Conservation (phyloP, 805 yeast genomes). For the Vanderwaltozyma tropicalis region DNA sequence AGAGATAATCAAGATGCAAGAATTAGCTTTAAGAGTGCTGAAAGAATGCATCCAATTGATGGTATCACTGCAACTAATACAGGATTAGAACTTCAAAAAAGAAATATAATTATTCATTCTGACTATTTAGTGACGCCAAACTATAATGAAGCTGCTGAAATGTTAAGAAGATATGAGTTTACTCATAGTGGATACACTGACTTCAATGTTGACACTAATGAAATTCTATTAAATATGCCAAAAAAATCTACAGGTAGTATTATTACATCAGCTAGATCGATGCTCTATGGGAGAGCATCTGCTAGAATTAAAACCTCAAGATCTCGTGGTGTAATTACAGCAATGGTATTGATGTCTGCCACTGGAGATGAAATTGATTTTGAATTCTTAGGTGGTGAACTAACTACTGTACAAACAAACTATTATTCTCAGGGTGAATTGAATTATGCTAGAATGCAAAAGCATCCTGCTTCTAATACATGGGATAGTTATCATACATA, state of each 20-base stretch:
- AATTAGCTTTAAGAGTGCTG: neutral
- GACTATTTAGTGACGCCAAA: constrained; percentile 20
- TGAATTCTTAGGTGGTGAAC: constrained; percentile 73
- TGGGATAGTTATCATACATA: constrained; percentile 62
- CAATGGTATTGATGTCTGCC: constrained; percentile 71
- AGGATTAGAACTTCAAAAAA: constrained; percentile 5
- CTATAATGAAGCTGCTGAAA: constrained; percentile 47
- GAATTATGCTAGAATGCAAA: constrained; percentile 48
- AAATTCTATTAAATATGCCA: constrained; percentile 66
- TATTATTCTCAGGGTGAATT: constrained; percentile 67
- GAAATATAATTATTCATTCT: constrained; percentile 22
- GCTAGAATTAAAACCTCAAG: constrained; percentile 64
- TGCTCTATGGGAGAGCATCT: constrained; percentile 75
- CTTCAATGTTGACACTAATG: constrained; percentile 36
- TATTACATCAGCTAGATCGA: constrained; percentile 60
- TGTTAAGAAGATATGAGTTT: constrained; percentile 52
- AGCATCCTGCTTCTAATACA: constrained; percentile 34
- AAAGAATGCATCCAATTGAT: constrained; percentile 2
- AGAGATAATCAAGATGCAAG: neutral
- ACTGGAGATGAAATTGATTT: constrained; percentile 87
- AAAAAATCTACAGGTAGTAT: constrained; percentile 64
- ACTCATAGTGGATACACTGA: constrained; percentile 47
- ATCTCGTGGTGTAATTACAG: constrained; percentile 72
- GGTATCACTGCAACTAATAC: neutral
- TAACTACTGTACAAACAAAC: constrained; percentile 62